Conservation (phyloP, 2,329 filamentous ascomycete genomes). For the Exserohilum rostratum region DNA sequence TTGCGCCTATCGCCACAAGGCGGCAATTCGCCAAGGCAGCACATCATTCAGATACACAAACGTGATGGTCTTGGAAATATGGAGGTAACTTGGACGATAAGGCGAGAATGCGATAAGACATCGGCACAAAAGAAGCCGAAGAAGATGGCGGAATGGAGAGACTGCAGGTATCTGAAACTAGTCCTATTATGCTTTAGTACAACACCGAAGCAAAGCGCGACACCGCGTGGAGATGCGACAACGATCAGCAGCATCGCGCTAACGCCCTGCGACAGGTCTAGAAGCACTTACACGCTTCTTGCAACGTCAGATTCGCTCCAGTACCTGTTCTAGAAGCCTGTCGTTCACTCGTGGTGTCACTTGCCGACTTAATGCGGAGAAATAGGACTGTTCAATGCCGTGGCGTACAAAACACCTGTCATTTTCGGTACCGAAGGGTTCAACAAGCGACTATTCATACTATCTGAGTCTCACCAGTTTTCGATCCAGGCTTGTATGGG, state of each 20-base stretch:
- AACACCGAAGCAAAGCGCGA: slow-evolving; percentile 38
- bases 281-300: too few species aligned
- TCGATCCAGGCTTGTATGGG: slow-evolving; percentile 48
- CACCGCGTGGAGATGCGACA: not conserved
- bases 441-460: not conserved
- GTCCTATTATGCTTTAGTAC: not conserved
- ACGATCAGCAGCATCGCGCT: not conserved
- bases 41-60: not conserved
- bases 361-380: not conserved
- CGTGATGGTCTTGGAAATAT: not conserved
- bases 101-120: slow-evolving; percentile 1
- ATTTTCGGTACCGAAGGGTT: slow-evolving; percentile 20
- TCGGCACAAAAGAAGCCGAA: slow-evolving; percentile 12
- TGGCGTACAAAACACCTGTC: not conserved
- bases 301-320: too few species aligned
- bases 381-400: not conserved
- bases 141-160: not conserved
- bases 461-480: slow-evolving; percentile 11
- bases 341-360: too few species aligned
- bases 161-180: not conserved
- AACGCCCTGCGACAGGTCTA: too few species aligned
- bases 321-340: too few species aligned
- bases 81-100: not conserved
- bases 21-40: not conserved
- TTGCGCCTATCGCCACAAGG: not conserved